A percentile compares a stretch with the other conserved stretches of the same genome.
Evolutionary conservation across 2,329 filamentous ascomycete species (phyloP).

Genomic region (Colletotrichum cuscutae): DNA sequence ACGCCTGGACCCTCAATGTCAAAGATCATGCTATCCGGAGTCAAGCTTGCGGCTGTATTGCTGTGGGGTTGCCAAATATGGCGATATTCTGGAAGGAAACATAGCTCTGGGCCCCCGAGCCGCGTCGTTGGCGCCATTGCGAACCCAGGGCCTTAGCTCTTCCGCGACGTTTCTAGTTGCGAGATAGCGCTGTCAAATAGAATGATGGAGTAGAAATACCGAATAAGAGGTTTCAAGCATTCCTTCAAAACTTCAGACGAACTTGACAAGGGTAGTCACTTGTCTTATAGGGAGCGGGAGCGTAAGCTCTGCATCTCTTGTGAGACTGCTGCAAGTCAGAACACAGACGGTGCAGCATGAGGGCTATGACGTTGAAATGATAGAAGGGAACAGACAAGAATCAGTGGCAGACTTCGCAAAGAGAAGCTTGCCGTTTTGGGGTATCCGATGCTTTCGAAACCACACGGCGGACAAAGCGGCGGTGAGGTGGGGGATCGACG

Average conservation of each 20-base stretch:
- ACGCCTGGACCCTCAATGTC: neutral
- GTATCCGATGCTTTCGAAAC: slow-evolving; percentile 22
- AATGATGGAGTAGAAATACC: neutral
- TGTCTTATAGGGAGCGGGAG: neutral
- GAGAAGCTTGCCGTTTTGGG: neutral
- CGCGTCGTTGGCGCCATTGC: neutral
- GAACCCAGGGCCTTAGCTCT: slow-evolving; percentile 6
- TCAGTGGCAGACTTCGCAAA: neutral
- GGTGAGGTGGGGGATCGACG: neutral
- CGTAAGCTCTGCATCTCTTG: neutral
- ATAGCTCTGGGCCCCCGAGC: neutral
- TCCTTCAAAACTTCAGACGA: slow-evolving; percentile 14
- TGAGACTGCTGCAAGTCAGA: neutral
- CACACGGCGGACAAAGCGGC: neutral
- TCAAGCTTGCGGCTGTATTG: neutral
- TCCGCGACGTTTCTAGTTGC: slow-evolving; percentile 1
- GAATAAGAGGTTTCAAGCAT: slow-evolving; percentile 18
- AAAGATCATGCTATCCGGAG: neutral
- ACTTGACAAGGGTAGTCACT: neutral
- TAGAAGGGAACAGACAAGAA: neutral
- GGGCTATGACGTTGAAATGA: slow-evolving; percentile 1
- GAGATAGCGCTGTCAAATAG: neutral
- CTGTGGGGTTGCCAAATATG: neutral
- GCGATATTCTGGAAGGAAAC: neutral
- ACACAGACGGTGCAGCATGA: neutral